Base-by-base conservation (phyloP, 176 grass and related monocot species). In the Ensete glaucum region DNA sequence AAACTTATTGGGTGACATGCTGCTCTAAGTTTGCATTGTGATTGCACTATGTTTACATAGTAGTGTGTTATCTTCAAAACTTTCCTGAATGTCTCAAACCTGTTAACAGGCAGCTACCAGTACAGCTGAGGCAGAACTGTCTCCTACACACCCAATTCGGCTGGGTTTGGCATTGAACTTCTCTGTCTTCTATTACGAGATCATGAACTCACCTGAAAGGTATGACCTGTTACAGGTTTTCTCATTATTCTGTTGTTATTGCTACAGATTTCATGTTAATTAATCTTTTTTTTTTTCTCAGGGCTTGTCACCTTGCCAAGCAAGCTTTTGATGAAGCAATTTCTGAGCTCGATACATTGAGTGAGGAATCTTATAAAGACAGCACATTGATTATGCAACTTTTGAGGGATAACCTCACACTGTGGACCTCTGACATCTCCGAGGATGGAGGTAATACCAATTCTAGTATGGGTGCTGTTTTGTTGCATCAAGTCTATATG, bases 361-460 rank as follows among this genome's bases (percentile, higher is more conserved):
- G 73, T 60, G 73, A 76, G 15, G 73, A 76, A 50, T 76, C 73
- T 11, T 76, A 76, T 16, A 76, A 76, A 49, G 73, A 76, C 56
- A 63, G 55, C 73, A 62, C 55, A 19, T 19, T 76, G 24, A 76
- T 76, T 12, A 50, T 76, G 73, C 73, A 50, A 49, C 73, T 76
- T 76, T 57, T 76, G 9, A 76, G 34, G 54, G 73, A 76, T 25
- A 76, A 76, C 21, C 73, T 76, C 13, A 49, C 54, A 59, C 24
- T 76, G 14, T 76, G 73, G 73, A 51, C 73, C 73, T 76, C 73
- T 60, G 71, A 73, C 50, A 34, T 73, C 51, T 52, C 71, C 23
- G 73, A 76, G 56, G 73, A 76, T 43, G 73, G 55, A 76, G 73
- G 73, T 76, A 76, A 23, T 62, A 76, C 12, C 27, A 11, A 43